Evolutionary conservation across 257 asterid genomes (phyloP).

Genomic region (Gentiana macrophylla): DNA sequence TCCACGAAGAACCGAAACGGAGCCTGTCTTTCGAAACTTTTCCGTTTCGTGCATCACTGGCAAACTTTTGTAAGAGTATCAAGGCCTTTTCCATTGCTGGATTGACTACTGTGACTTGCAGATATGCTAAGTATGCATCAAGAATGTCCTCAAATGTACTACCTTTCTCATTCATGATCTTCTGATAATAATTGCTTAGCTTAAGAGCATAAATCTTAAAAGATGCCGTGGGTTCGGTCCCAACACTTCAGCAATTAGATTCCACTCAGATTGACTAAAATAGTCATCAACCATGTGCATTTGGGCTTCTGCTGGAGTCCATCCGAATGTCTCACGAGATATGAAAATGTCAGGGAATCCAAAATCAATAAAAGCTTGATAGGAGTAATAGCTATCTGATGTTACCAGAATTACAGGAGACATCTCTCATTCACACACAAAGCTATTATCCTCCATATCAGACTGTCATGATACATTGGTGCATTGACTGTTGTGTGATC

Average conservation of each 20-base stretch:
- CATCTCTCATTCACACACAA: constrained; percentile 85
- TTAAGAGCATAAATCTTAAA: constrained; percentile 87
- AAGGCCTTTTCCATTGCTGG: constrained; percentile 91
- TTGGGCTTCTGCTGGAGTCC: constrained; percentile 89
- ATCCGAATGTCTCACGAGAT: constrained; percentile 67
- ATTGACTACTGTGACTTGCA: constrained; percentile 81
- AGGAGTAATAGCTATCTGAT: constrained; percentile 33
- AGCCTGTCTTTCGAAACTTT: constrained; percentile 55
- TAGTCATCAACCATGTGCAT: constrained; percentile 77
- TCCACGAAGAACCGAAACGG: constrained; percentile 92
- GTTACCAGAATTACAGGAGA: constrained; percentile 77
- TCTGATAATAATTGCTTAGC: constrained; percentile 51
- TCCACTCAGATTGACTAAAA: constrained; percentile 77
- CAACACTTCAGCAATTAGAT: constrained; percentile 59
- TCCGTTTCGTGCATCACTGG: constrained; percentile 58
- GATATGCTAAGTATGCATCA: constrained; percentile 78
- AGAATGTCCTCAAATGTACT: constrained; percentile 72
- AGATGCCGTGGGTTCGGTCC: constrained; percentile 84
- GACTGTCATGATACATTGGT: constrained; percentile 87
- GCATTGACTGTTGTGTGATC: constrained; percentile 50
- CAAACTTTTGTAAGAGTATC: constrained; percentile 55
- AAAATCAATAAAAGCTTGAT: constrained; percentile 2
- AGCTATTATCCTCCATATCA: constrained; percentile 83
- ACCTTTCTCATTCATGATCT: constrained; percentile 38
- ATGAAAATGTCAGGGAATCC: constrained; percentile 5